Evolutionary conservation across 257 asterid genomes (phyloP), one percentile per base, ranked within the genome.

Genomic region (Solanum infundibuliforme): DNA sequence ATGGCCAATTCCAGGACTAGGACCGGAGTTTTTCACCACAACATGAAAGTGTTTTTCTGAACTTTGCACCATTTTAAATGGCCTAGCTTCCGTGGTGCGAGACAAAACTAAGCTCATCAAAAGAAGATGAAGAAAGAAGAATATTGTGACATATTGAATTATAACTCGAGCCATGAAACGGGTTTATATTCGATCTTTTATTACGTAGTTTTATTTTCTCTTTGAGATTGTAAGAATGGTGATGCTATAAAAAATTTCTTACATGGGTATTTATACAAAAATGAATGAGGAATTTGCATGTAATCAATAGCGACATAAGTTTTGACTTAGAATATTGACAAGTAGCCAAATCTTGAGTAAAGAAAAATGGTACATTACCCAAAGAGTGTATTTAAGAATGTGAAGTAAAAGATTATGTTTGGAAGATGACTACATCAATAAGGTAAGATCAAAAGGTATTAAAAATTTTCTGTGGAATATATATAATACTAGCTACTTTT

Each of bases 1-100:
- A 77, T 89, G 88, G 55, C 91, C 91, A 16, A 8, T 18, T 34
- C 87, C 91, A 6, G 87, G 89, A 43, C 90, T 87, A 58, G 90
- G 93, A 65, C 88, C 89, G 4, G 87, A 84, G n/a, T 41, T 23
- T 86, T 87, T 79, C 72, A 74, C 31, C 25, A n/a, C 88, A 82
- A 27, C 35, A 9, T 34, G 18, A 73, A 74, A 34, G 18, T 32
- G 27, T 10, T 34, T 62, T 48, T 79, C 23, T 46, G 34, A 12
- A n/a, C 3, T 27, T 12, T n/a, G 35, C 27, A 7, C 74, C 88
- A 41, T 25, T 66, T 8, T 31, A 71, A 86, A 3, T 79, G 85
- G 82, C 86, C 86, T 72, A 1, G 86, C 90, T 58, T 82, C 87
- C 21, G 21, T 82, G 34, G 27, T 6, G 29, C 34, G 34, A 66